Base-by-base conservation (phyloP, 371 early-diverging fungal genomes). In the Lichtheimia ornata region DNA sequence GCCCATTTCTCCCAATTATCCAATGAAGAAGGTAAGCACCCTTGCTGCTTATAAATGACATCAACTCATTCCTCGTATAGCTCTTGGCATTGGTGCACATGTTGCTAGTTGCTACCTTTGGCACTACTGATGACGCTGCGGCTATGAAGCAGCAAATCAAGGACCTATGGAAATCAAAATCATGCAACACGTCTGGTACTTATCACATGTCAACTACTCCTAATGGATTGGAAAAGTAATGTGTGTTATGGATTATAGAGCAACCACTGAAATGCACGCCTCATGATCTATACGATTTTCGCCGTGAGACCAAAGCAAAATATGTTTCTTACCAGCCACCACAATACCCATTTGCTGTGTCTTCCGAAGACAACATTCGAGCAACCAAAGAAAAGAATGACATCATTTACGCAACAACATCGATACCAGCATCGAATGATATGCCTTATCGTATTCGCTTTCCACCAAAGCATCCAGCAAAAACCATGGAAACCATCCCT, bases 391-490 rank as follows among this genome's bases (percentile, higher is more conserved):
- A 47, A 17, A 18, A 14, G 18, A 53, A 24, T 4, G 30, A 25
- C 44, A 42, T 12, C 14, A 56, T 56, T 14, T 30, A 27, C 44
- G 13, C 50, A 18, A 47, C 47, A 18, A 47, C 47, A 47, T 35
- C 35, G 9, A 35, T 35, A 35, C 2, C 35, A 35, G 22, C 47
- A 47, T 9, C 17, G 22, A 11, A 17, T 47, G 47, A 47, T 47
- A n/a, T 47, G 18, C 47, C 22, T n/a, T 47, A 47, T 47, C 47
- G 47, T 47, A 69, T 71, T 0, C 30, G 69, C 2, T 77, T 77
- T 17, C 77, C 77, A 12, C 72, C 77, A 5, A 77, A 58, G 73
- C 6, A 43, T 44, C 15, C 41, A 41, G 22, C 35, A 17, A 22
- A n/a, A 6, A 15, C 28, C 28, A 25, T 24, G 14, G 15, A 22